Evolutionary conservation across 2,329 filamentous ascomycete genomes (phyloP).

Genomic region (Spiromastix sp.): DNA sequence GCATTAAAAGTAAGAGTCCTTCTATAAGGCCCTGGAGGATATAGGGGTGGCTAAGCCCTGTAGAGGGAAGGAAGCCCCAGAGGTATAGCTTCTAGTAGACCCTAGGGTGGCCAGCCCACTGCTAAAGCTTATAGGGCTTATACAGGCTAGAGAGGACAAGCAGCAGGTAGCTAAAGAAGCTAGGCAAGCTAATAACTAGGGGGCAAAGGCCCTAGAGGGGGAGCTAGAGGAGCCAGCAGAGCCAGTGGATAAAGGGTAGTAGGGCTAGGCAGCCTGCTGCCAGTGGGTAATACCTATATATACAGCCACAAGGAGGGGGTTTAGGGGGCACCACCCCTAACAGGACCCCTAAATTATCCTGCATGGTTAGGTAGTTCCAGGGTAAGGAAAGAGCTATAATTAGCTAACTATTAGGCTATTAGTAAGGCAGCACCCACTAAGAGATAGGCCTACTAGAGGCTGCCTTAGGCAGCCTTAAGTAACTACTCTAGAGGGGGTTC

Average conservation of each 20-base stretch:
- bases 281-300: no score
- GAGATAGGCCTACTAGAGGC: background rate
- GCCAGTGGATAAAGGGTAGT: background rate
- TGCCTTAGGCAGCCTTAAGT: background rate
- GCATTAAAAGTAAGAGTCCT: background rate
- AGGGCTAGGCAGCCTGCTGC: background rate
- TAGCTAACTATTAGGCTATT: background rate
- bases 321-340: background rate
- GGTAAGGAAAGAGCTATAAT: background rate
- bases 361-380: background rate
- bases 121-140: background rate
- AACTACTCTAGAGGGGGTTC: background rate
- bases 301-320: background rate
- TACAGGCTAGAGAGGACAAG: background rate
- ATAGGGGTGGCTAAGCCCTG: constrained; percentile 10
- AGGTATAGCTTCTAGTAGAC: background rate
- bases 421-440: background rate
- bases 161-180: background rate
- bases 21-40: constrained; percentile 14
- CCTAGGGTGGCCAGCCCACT: background rate
- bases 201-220: constrained; percentile 1
- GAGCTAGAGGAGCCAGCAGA: background rate
- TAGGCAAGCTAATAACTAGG: background rate
- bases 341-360: background rate
- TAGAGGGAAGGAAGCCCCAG: constrained; percentile 8